Evolutionary conservation across 129 eudicot genomes (phyloP), one percentile per base, ranked within the genome.

Genomic region (Centella asiatica): DNA sequence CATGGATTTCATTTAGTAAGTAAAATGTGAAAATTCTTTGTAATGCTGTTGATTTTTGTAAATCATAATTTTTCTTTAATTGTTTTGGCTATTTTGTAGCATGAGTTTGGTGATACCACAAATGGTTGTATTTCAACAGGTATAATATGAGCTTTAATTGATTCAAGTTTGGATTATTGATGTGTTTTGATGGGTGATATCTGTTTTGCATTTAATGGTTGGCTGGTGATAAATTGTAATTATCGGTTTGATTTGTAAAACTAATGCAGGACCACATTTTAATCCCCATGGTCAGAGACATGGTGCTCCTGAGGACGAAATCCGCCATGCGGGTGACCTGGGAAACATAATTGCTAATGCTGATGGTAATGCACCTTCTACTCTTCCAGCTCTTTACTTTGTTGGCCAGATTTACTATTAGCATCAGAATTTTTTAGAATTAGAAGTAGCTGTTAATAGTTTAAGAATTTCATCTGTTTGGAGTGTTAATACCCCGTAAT

Each of bases 251-350:
- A 8, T 53, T 39, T n/a, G n/a, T n/a, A n/a, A n/a, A n/a, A n/a
- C n/a, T n/a, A n/a, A n/a, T n/a, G n/a, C 56, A 90, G 97, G 97
- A 74, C 70, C 97, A 64, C 97, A 90, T 79, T 90, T 90, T 52
- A 90, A 90, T 66, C 97, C 97, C 33, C 78, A 86, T 49, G 85
- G 87, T 5, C 18, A 55, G 71, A 90, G 86, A 70, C 97, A 90
- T 71, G 97, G 97, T 69, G 95, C 95, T 86, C 97, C 95, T 46
- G 93, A 70, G 57, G 97, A 90, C 31, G 81, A 90, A 76, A 69
- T 76, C 72, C 95, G 97, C 42, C 97, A 90, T 81, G 97, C 97
- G 95, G 97, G 97, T 66, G 97, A 90, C 95, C 97, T 90, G 97
- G 97, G 97, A 90, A 90, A 90, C 97, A 86, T 90, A 78, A 81